A percentile compares a stretch with the other conserved stretches of the same genome.
These are phyloP conservation scores for Podila minutissima DNA, from an alignment of 192 early-diverging fungal species.

Conservation along the genomic window DNA sequence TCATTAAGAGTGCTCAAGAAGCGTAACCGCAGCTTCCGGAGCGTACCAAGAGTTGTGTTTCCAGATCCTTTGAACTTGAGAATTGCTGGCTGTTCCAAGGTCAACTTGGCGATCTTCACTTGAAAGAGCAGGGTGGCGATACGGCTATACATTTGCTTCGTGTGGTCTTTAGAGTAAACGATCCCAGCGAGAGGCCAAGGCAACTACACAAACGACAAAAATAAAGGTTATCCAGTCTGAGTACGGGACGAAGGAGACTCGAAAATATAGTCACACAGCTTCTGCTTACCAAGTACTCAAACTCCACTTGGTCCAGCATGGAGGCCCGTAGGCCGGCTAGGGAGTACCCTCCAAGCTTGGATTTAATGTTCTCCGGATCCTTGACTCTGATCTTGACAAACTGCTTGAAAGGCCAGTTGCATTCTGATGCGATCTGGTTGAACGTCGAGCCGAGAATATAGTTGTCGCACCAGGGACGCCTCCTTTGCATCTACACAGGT, in stretches of 20 bases:
- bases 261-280: neutral
- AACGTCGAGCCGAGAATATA: conserved; percentile 36
- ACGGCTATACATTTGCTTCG: conserved; percentile 36
- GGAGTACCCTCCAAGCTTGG: neutral
- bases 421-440: conserved; percentile 9
- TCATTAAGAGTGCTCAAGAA: conserved; percentile 36
- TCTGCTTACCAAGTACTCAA: conserved; percentile 40
- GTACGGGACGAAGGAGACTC: neutral
- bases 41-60: conserved; percentile 1
- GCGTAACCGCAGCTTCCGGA: conserved; percentile 33
- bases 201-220: neutral
- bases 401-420: conserved; percentile 25
- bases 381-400: conserved; percentile 29
- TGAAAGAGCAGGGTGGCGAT: conserved; percentile 38
- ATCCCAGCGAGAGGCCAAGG: conserved; percentile 42
- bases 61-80: conserved; percentile 23
- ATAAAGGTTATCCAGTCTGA: neutral
- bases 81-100: conserved; percentile 21
- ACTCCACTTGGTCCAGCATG: conserved; percentile 23
- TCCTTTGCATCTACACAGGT: conserved; percentile 12
- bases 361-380: neutral
- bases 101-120: conserved; percentile 29
- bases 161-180: conserved; percentile 18
- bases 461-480: conserved; percentile 27
- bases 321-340: conserved; percentile 3